These are phyloP conservation scores for Chlamydomonas incerta DNA, from an alignment of 139 green algal species.

Conservation along the genomic window DNA sequence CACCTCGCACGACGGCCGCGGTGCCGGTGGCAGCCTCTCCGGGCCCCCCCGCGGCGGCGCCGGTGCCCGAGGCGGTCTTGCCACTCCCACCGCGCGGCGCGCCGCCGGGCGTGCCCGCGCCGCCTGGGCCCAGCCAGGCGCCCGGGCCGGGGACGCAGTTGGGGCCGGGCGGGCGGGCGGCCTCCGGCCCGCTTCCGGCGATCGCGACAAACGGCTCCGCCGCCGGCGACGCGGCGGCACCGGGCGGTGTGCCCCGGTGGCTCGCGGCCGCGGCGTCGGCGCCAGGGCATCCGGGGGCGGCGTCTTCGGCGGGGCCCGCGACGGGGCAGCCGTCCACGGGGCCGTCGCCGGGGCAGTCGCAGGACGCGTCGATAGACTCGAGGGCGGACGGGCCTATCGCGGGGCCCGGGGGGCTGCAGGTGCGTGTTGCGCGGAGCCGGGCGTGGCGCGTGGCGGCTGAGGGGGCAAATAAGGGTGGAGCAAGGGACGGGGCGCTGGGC, in stretches of 20 bases:
- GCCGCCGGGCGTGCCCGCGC: neutral
- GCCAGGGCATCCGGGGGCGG: neutral
- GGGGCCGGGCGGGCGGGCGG: neutral
- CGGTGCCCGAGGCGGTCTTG: neutral
- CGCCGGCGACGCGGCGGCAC: neutral
- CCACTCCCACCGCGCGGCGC: conserved; percentile 5
- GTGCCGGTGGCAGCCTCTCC: neutral
- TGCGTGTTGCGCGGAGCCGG: too few relatives aligned
- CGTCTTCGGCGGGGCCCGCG: neutral
- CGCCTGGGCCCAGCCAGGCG: neutral
- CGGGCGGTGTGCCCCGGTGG: conserved; percentile 13
- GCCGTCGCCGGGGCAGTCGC: too few relatives aligned
- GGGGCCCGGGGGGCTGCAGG: too few relatives aligned
- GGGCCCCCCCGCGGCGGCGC: neutral
- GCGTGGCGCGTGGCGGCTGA: too few relatives aligned
- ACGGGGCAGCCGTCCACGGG: too few relatives aligned
- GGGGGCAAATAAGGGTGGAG: too few relatives aligned
- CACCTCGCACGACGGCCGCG: conserved; percentile 2
- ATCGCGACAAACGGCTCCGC: neutral
- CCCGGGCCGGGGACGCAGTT: conserved; percentile 7
- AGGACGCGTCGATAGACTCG: too few relatives aligned
- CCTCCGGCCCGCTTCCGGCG: neutral
- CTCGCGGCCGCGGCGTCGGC: conserved; percentile 2
- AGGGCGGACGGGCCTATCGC: too few relatives aligned
- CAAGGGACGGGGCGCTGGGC: too few relatives aligned